These are phyloP conservation scores for Grosmannia clavigera DNA, from an alignment of 2,329 filamentous ascomycete species.

Conservation along the genomic window DNA sequence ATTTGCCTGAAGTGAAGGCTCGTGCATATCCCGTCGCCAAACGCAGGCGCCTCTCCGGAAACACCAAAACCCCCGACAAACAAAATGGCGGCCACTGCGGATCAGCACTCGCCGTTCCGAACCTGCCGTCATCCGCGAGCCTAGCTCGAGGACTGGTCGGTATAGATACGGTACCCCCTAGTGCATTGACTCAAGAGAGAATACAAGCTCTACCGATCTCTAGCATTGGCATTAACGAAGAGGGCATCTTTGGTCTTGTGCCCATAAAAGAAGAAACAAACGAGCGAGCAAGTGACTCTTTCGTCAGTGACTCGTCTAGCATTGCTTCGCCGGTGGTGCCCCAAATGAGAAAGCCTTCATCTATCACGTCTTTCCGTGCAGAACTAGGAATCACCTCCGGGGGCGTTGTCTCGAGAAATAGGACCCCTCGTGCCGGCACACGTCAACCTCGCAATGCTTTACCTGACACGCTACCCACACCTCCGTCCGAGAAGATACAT, in stretches of 20 bases:
- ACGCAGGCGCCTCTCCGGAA: not conserved
- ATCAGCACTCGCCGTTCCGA: not conserved
- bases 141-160: not conserved
- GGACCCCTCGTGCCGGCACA: not conserved
- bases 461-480: conserved; percentile 24
- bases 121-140: not conserved
- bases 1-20: conserved; percentile 16
- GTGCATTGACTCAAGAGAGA: not conserved
- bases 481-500: conserved; percentile 25
- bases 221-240: not conserved
- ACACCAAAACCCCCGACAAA: not conserved
- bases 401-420: conserved; percentile 11
- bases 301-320: conserved; percentile 25
- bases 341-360: conserved; percentile 22
- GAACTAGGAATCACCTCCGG: conserved; percentile 8
- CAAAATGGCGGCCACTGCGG: not conserved
- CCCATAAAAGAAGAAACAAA: conserved; percentile 14
- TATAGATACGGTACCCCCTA: not conserved
- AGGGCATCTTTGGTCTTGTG: conserved; percentile 3
- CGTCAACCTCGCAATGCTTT: not conserved
- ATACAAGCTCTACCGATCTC: not conserved
- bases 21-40: not conserved
- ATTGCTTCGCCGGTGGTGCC: conserved; percentile 25
- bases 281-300: conserved; percentile 21
- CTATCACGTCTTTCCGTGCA: conserved; percentile 12